Evolutionary conservation across 306 rosid species (phyloP).

Genomic region (Macrotyloma uniflorum): DNA sequence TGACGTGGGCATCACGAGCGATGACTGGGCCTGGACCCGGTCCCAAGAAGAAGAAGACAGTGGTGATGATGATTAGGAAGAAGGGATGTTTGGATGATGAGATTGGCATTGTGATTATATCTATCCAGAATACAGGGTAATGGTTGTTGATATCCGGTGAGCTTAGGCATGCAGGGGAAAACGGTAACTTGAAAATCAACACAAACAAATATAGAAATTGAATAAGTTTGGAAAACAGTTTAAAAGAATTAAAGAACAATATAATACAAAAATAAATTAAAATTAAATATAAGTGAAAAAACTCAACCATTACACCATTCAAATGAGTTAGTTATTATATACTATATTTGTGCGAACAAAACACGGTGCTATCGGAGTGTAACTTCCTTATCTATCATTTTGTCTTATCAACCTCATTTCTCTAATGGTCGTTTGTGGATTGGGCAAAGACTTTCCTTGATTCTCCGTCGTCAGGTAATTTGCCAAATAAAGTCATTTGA

Average conservation of each 20-base stretch:
- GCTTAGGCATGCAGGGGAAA: not conserved
- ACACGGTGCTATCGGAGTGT: not conserved
- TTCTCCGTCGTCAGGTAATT: too few species aligned
- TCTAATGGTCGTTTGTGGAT: too few species aligned
- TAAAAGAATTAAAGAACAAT: too few species aligned
- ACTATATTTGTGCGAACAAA: not conserved
- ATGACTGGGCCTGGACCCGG: conserved; percentile 32
- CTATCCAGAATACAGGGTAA: too few species aligned
- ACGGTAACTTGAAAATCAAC: not conserved
- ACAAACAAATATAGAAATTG: conserved; percentile 1
- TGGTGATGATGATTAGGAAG: not conserved
- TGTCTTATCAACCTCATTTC: too few species aligned
- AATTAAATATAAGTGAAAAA: not conserved
- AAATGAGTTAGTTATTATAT: not conserved
- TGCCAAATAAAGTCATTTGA: too few species aligned
- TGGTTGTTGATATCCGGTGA: not conserved
- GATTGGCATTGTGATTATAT: conserved; percentile 37
- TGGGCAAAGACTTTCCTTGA: too few species aligned
- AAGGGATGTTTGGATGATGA: not conserved
- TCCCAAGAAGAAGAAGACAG: conserved; percentile 2
- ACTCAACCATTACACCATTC: not conserved
- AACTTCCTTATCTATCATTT: too few species aligned
- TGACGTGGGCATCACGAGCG: conserved; percentile 56
- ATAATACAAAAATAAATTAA: not conserved
- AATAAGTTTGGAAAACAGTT: too few species aligned